Conservation (phyloP, 768 basidiomycete species). For the Boletus patriciae region DNA sequence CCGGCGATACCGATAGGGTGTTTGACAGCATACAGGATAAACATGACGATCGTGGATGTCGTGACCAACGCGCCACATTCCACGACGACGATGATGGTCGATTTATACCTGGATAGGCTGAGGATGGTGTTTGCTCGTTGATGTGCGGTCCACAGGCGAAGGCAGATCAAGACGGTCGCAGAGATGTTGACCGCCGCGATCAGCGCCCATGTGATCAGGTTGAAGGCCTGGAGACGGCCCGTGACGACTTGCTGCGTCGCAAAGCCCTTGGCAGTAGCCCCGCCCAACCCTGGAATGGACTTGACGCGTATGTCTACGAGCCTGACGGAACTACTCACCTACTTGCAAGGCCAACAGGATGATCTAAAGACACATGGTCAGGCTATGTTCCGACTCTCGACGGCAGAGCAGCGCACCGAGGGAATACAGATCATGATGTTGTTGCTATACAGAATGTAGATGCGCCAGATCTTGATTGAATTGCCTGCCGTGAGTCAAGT, state of each 20-base stretch:
- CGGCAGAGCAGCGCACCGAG: constrained; percentile 8
- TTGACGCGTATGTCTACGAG: background rate
- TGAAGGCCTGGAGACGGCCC: background rate
- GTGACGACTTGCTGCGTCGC: background rate
- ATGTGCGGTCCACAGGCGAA: constrained; percentile 18
- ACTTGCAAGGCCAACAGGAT: constrained; percentile 16
- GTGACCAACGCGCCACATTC: constrained; percentile 27
- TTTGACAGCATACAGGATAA: constrained; percentile 9
- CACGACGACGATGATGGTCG: constrained; percentile 17
- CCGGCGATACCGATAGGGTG: constrained; percentile 12
- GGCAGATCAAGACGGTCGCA: constrained; percentile 17
- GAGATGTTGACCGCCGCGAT: constrained; percentile 16
- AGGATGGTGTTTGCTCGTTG: background rate
- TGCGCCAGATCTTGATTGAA: constrained; percentile 24
- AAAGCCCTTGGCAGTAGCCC: constrained; percentile 9
- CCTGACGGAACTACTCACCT: constrained; percentile 4
- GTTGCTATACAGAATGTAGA: constrained; percentile 16
- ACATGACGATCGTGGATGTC: constrained; percentile 10
- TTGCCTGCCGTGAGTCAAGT: background rate
- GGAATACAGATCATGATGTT: constrained; percentile 19
- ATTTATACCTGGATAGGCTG: constrained; percentile 14
- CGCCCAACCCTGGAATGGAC: constrained; percentile 6
- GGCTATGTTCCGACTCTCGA: background rate
- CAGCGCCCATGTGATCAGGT: constrained; percentile 18
- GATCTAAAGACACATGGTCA: background rate